Percentiles rank a stretch among this genome's conserved stretches.
phyloP scores from a whole-genome alignment of 495 filamentous ascomycete genomes.

The Daldinia vernicosa region DNA sequence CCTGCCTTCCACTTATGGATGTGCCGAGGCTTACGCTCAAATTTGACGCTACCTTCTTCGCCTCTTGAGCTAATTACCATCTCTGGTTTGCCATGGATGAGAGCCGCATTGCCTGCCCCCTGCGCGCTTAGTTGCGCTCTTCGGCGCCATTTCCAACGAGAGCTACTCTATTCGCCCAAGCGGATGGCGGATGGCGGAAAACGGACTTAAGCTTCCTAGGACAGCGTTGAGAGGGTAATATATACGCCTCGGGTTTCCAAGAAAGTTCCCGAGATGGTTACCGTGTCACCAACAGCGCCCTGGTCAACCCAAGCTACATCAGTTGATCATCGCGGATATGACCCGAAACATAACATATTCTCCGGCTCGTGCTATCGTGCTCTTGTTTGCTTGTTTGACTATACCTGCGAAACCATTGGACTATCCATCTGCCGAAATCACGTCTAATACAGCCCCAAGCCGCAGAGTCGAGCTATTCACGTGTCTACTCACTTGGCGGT shows the following conservation, averaged over 20 bases:
- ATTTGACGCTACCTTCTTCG: constrained; percentile 20
- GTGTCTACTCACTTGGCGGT: constrained; percentile 38
- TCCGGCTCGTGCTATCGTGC: constrained; percentile 24
- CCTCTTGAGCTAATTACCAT: constrained; percentile 27
- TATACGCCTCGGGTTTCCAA: constrained; percentile 26
- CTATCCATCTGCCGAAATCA: constrained; percentile 44
- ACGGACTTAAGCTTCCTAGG: background rate
- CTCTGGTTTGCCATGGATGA: constrained; percentile 15
- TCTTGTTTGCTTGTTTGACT: constrained; percentile 35
- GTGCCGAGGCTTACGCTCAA: constrained; percentile 24
- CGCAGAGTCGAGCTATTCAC: constrained; percentile 35
- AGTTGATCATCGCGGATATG: constrained; percentile 35
- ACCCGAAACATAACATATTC: constrained; percentile 40
- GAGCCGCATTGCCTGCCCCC: constrained; percentile 27
- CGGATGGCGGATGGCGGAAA: constrained; percentile 4
- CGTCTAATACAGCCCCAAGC: constrained; percentile 32
- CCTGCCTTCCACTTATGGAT: constrained; percentile 12
- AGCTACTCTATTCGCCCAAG: constrained; percentile 10
- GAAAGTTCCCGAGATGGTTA: constrained; percentile 34
- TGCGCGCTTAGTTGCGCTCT: background rate
- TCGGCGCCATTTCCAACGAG: constrained; percentile 13
- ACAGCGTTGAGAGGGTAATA: constrained; percentile 17
- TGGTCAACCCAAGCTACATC: constrained; percentile 15
- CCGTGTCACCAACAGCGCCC: constrained; percentile 26
- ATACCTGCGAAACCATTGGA: constrained; percentile 35